Conservation (phyloP, 2,329 filamentous ascomycete genomes). For the Penicillium sp. region DNA sequence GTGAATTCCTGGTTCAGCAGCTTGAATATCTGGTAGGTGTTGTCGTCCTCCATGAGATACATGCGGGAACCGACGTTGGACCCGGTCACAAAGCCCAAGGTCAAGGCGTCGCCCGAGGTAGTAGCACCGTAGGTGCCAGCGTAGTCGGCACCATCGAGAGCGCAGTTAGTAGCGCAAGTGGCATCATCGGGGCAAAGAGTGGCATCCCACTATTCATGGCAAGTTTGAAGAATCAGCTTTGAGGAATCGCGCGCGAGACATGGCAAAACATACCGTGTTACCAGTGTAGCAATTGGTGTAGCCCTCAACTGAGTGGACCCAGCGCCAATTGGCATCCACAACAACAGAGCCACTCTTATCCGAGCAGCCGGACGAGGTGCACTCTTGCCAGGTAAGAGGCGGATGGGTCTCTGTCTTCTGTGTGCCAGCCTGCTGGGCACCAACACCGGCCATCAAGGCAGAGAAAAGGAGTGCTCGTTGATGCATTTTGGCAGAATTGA, state of each 20-base stretch:
- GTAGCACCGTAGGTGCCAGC: slow-evolving; percentile 56
- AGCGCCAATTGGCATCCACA: slow-evolving; percentile 63
- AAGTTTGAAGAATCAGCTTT: neutral
- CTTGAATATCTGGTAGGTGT: slow-evolving; percentile 67
- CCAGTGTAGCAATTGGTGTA: slow-evolving; percentile 63
- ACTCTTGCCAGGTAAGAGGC: slow-evolving; percentile 57
- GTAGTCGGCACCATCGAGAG: slow-evolving; percentile 62
- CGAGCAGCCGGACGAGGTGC: slow-evolving; percentile 56
- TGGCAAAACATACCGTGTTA: slow-evolving; percentile 40
- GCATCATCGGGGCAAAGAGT: slow-evolving; percentile 54
- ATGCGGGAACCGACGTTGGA: slow-evolving; percentile 57
- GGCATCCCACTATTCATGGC: slow-evolving; percentile 45
- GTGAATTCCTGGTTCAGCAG: slow-evolving; percentile 71
- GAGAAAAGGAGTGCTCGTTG: slow-evolving; percentile 38
- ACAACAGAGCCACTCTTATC: slow-evolving; percentile 57
- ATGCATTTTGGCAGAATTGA: slow-evolving; percentile 29
- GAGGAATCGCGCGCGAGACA: neutral
- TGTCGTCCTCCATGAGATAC: slow-evolving; percentile 66
- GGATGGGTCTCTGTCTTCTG: slow-evolving; percentile 50
- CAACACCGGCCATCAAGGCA: slow-evolving; percentile 30
- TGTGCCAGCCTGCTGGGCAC: slow-evolving; percentile 41
- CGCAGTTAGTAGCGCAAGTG: slow-evolving; percentile 60
- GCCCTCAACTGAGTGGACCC: slow-evolving; percentile 55
- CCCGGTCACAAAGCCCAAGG: slow-evolving; percentile 54
- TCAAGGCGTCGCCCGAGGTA: slow-evolving; percentile 53